Conservation (phyloP, 257 asterid species). For the Cordia subcordata region DNA sequence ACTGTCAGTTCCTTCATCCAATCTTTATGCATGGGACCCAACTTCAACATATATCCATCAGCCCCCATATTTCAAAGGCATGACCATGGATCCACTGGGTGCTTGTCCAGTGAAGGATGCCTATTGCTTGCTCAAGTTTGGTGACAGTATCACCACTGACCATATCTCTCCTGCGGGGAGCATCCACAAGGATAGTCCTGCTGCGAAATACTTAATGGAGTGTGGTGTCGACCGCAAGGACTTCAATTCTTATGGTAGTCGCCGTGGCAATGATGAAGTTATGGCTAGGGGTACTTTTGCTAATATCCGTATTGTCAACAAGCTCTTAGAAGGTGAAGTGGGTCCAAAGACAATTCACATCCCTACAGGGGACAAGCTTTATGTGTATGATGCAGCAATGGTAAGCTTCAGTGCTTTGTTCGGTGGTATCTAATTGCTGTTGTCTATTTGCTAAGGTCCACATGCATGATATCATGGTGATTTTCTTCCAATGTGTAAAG, state of each 20-base stretch:
- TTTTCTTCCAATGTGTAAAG: no score
- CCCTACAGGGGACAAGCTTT: constrained; percentile 81
- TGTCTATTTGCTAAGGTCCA: no score
- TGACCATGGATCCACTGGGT: constrained; percentile 86
- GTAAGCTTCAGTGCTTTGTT: constrained; percentile 28
- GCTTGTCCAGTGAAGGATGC: constrained; percentile 83
- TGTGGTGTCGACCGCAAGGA: constrained; percentile 87
- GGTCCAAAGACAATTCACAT: constrained; percentile 91
- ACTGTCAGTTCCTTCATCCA: constrained; percentile 67
- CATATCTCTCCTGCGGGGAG: constrained; percentile 98
- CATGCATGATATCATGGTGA: no score
- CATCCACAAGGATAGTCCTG: constrained; percentile 88
- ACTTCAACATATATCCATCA: constrained; percentile 86
- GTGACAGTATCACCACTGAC: constrained; percentile 95
- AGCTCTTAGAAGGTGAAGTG: constrained; percentile 76
- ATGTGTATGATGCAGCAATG: constrained; percentile 84
- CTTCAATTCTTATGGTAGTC: constrained; percentile 93
- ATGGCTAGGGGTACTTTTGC: constrained; percentile 99
- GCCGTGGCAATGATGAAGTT: constrained; percentile 94
- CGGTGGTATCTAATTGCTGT: no score
- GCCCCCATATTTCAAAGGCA: constrained; percentile 85
- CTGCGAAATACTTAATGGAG: constrained; percentile 78
- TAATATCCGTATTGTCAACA: constrained; percentile 77
- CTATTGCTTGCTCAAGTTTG: constrained; percentile 75
- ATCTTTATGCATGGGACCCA: constrained; percentile 76